Evolutionary conservation across 306 rosid genomes (phyloP).

Genomic region (Fragaria iinumae): DNA sequence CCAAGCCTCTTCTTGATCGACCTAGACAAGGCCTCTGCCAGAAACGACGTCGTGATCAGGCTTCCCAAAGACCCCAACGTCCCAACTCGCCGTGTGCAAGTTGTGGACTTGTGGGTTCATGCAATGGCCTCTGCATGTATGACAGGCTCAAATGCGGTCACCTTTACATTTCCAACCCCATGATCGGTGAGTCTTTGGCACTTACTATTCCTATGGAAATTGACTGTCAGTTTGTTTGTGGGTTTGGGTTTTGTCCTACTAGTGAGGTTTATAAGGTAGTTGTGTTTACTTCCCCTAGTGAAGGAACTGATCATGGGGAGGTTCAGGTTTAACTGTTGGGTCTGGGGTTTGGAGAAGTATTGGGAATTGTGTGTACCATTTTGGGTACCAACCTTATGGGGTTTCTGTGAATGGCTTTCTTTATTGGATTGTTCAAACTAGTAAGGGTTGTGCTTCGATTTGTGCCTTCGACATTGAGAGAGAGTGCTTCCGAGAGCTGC

Average conservation of each 20-base stretch:
- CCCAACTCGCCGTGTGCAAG: background rate
- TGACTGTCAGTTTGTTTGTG: background rate
- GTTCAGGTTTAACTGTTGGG: background rate
- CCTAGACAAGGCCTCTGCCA: background rate
- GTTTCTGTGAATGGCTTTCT: constrained; percentile 4
- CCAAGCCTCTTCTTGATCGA: constrained; percentile 1
- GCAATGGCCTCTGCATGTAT: background rate
- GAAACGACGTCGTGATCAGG: background rate
- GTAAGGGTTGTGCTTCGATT: background rate
- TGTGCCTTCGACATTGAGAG: constrained; percentile 1
- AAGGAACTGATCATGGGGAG: background rate
- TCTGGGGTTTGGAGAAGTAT: background rate
- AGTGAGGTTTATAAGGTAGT: constrained; percentile 6
- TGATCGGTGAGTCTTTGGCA: background rate
- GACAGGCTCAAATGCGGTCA: background rate
- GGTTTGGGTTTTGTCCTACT: constrained; percentile 5
- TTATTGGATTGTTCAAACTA: constrained; percentile 1
- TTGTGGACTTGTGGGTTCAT: constrained; percentile 8
- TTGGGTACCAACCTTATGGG: constrained; percentile 7
- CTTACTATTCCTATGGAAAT: background rate
- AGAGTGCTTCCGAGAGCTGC: constrained; percentile 3
- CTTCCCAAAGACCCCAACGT: background rate
- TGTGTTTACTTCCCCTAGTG: background rate
- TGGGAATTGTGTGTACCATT: background rate
- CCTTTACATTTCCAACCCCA: constrained; percentile 1